Evolutionary conservation across 225 moss, liverwort and hornwort genomes (phyloP).

Genomic region (Pleurozium schreberi): DNA sequence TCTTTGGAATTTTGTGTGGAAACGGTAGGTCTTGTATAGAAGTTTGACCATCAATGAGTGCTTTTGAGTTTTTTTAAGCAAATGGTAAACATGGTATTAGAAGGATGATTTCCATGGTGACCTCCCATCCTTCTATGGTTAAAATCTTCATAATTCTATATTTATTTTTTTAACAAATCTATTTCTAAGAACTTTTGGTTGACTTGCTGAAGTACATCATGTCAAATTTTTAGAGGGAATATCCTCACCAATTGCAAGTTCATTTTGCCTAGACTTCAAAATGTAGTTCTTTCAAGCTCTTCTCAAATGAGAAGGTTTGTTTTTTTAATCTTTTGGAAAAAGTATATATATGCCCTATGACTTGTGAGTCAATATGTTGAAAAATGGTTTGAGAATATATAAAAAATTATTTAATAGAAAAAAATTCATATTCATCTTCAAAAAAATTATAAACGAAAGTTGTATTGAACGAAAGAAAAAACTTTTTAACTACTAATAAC

Average conservation of each 20-base stretch:
- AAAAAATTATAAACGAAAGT: not conserved
- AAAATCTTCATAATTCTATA: not conserved
- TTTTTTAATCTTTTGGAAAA: not conserved
- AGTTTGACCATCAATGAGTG: not conserved
- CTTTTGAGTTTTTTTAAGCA: no score
- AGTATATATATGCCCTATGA: not conserved
- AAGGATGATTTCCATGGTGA: not conserved
- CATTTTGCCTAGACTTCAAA: not conserved
- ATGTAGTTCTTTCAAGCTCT: not conserved
- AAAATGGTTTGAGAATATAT: not conserved
- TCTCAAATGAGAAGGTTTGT: not conserved
- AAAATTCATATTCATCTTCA: not conserved
- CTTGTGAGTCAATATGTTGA: not conserved
- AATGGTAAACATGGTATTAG: accelerated
- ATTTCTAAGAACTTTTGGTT: not conserved
- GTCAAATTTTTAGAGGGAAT: not conserved
- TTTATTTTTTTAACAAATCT: not conserved
- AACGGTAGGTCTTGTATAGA: accelerated
- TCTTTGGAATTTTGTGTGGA: not conserved
- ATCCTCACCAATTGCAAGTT: not conserved
- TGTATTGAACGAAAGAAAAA: not conserved
- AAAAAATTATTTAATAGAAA: not conserved
- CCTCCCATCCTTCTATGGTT: accelerated
- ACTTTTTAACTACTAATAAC: not conserved
- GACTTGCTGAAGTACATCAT: not conserved